phyloP scores from a whole-genome alignment of 352 stramenopile genomes.

The Globisporangium yorkense region DNA sequence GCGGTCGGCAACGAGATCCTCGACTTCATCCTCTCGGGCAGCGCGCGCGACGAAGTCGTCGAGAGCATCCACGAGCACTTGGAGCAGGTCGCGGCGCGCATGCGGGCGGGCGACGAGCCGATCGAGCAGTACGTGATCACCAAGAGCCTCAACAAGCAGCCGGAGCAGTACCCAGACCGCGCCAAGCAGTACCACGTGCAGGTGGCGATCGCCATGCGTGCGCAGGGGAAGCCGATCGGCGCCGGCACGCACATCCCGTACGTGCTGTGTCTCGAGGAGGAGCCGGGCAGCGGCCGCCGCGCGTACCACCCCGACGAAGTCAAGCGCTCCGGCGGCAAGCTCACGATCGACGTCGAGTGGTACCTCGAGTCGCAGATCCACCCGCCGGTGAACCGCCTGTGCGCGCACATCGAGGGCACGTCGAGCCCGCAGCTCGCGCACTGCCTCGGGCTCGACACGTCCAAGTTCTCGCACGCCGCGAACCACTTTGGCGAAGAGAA shows the following conservation, averaged over 20 bases:
- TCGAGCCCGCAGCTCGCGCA: slow-evolving; percentile 92
- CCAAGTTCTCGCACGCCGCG: slow-evolving; percentile 88
- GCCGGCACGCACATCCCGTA: slow-evolving; percentile 99
- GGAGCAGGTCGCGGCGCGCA: slow-evolving; percentile 86
- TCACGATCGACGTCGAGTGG: slow-evolving; percentile 94
- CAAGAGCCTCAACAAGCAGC: slow-evolving; percentile 99
- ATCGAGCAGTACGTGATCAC: slow-evolving; percentile 99
- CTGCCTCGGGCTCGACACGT: slow-evolving; percentile 95
- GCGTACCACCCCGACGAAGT: slow-evolving; percentile 89
- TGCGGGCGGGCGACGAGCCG: slow-evolving; percentile 91
- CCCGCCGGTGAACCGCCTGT: slow-evolving; percentile 96
- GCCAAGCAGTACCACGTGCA: slow-evolving; percentile 97
- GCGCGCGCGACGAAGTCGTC: slow-evolving; percentile 92
- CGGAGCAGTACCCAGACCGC: slow-evolving; percentile 96
- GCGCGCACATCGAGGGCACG: slow-evolving; percentile 98
- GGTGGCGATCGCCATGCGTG: slow-evolving; percentile 95
- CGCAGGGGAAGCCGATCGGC: slow-evolving; percentile 94
- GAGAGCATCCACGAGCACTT: slow-evolving; percentile 97
- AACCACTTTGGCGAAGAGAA: slow-evolving; percentile 84
- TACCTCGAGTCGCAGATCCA: slow-evolving; percentile 97
- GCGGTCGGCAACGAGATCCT: slow-evolving; percentile 94
- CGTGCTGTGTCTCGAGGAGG: slow-evolving; percentile 92
- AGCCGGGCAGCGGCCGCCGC: slow-evolving; percentile 58
- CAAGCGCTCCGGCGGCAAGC: slow-evolving; percentile 58
- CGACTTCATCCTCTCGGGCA: slow-evolving; percentile 96